Evolutionary conservation across 495 filamentous ascomycete species (phyloP), one percentile per base, ranked within the genome.

Genomic region (Aspergillus indologenus): DNA sequence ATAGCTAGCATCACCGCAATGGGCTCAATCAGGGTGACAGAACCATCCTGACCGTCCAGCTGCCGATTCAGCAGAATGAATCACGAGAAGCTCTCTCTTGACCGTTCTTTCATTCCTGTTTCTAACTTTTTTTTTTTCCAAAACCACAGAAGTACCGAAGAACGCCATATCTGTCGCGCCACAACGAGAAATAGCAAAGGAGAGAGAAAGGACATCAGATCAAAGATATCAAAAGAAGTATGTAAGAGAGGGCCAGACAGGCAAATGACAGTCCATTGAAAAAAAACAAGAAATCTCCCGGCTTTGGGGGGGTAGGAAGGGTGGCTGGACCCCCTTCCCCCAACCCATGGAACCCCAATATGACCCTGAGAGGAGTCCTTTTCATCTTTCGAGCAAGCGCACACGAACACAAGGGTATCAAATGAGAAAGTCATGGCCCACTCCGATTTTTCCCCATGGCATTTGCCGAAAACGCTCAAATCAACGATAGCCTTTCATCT

Each of bases 81-180:
- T 47, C 50, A 21, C 22, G 40, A 22, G 21, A 52, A 5, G 14
- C 4, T 53, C 20, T 40, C 42, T 29, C n/a, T n/a, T n/a, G 24
- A 31, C 42, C 22, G 22, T 31, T 31, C 26, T 48, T n/a, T 15
- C 21, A 45, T 53, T 56, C 47, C 53, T 53, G n/a, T 52, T 50
- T 56, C 47, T 44, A 48, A 48, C n/a, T 52, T 54, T 60, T 59
- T 54, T 19, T 2, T 8, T 23, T n/a, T n/a, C n/a, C n/a, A n/a
- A n/a, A 48, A 47, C 12, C 42, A 40, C n/a, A n/a, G n/a, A 15
- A 51, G 50, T 49, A 23, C 53, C 50, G 44, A 24, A 46, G 29
- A 62, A 58, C 54, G 54, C 60, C 60, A 53, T 24, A 34, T 31
- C 22, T 54, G 50, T 24, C 54, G 44, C 54, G 53, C 53, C 60